These are phyloP conservation scores for Graphilbum ipis-grandicollis DNA, from an alignment of 2,329 filamentous ascomycete genomes.

Conservation along the genomic window DNA sequence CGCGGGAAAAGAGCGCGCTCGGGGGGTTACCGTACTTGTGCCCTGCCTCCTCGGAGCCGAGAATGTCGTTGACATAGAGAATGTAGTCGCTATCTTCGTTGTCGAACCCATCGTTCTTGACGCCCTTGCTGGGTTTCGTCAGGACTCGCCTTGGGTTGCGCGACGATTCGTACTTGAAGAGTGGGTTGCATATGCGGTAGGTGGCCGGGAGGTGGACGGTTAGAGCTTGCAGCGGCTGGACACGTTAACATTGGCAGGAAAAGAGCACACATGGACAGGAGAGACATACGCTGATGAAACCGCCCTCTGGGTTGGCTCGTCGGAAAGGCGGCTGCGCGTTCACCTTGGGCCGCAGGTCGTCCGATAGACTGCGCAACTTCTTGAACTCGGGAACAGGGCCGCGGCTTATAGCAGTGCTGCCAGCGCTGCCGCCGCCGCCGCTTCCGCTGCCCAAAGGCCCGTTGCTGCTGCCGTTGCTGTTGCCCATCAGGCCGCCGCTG, in stretches of 20 bases:
- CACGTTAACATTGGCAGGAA: conserved; percentile 1
- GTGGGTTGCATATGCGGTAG: conserved; percentile 94
- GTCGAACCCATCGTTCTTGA: conserved; percentile 97
- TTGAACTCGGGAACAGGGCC: conserved; percentile 77
- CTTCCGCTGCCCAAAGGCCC: conserved; percentile 1
- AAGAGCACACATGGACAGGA: not conserved
- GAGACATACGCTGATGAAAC: conserved; percentile 78
- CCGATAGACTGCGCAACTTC: conserved; percentile 47
- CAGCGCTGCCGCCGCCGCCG: not conserved
- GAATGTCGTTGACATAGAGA: conserved; percentile 94
- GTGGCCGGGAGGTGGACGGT: conserved; percentile 86
- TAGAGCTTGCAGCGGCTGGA: conserved; percentile 79
- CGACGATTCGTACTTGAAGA: conserved; percentile 97
- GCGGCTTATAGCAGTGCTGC: conserved; percentile 20
- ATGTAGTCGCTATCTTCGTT: conserved; percentile 99
- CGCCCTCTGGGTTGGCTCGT: conserved; percentile 87
- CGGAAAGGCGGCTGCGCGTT: conserved; percentile 81
- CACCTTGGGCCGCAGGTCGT: conserved; percentile 66
- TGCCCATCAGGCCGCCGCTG: conserved; percentile 1
- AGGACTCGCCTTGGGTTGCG: conserved; percentile 88
- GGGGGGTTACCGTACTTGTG: conserved; percentile 54
- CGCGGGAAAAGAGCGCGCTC: conserved; percentile 3
- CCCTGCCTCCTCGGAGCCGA: conserved; percentile 92
- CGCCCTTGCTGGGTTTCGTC: conserved; percentile 95
- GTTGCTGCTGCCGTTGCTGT: not conserved